phyloP scores from a whole-genome alignment of 306 rosid species.

The Quercus alba region DNA sequence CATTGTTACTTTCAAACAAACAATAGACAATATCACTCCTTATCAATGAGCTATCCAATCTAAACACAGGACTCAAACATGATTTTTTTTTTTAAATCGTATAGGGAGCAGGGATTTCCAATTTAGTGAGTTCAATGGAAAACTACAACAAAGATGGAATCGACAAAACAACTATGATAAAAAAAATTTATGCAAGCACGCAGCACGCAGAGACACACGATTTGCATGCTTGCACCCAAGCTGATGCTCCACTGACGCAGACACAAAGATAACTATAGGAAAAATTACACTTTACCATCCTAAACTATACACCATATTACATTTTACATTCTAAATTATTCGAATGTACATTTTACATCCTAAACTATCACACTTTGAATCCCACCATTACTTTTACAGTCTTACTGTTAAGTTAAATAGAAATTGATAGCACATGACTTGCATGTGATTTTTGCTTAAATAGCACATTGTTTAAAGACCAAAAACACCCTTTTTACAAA shows the following conservation, averaged over 20 bases:
- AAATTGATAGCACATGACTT: no score
- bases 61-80: not conserved
- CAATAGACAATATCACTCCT: slow-evolving; percentile 1
- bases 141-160: not conserved
- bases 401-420: no score
- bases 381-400: no score
- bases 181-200: not conserved
- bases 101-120: not conserved
- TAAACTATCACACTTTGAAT: no score
- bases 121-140: not conserved
- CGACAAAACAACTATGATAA: not conserved
- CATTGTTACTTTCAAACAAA: slow-evolving; percentile 68
- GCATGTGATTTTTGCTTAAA: no score
- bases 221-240: not conserved
- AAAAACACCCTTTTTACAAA: no score
- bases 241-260: not conserved
- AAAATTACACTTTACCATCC: no score
- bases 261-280: not conserved
- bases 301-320: no score
- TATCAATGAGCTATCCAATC: slow-evolving; percentile 4
- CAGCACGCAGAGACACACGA: not conserved
- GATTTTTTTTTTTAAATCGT: not conserved
- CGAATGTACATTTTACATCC: no score
- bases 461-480: no score
- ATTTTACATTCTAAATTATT: no score